Evolutionary conservation across 2,329 filamentous ascomycete genomes (phyloP).

Genomic region (Achaetomium macrosporum): DNA sequence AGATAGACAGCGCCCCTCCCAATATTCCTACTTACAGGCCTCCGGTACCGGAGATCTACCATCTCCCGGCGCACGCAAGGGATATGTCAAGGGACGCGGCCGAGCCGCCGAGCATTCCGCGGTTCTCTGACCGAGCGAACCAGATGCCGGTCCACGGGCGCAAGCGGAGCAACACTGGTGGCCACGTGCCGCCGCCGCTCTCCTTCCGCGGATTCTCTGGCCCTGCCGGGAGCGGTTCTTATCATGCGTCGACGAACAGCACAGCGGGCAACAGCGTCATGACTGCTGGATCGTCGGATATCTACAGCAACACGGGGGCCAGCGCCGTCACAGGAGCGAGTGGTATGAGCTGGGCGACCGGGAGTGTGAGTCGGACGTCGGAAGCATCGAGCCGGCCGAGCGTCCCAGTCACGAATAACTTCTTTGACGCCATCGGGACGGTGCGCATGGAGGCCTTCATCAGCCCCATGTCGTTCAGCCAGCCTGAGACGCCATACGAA

Average conservation of each 20-base stretch:
- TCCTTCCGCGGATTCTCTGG: conserved; percentile 76
- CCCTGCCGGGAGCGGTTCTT: conserved; percentile 38
- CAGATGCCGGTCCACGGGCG: conserved; percentile 58
- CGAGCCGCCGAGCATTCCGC: conserved; percentile 65
- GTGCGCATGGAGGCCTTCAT: conserved; percentile 98
- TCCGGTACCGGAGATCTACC: conserved; percentile 36
- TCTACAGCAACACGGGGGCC: conserved; percentile 26
- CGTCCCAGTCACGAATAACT: conserved; percentile 42
- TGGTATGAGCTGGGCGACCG: conserved; percentile 28
- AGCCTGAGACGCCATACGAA: conserved; percentile 41
- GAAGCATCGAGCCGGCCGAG: conserved; percentile 48
- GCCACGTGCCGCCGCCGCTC: conserved; percentile 61
- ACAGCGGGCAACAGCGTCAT: conserved; percentile 48
- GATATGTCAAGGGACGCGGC: conserved; percentile 55
- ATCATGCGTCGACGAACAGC: conserved; percentile 46
- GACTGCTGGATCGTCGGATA: conserved; percentile 31
- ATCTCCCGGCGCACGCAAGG: conserved; percentile 37
- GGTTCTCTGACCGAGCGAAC: conserved; percentile 56
- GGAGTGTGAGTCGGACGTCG: conserved; percentile 45
- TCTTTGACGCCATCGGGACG: conserved; percentile 85
- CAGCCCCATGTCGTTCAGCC: conserved; percentile 49
- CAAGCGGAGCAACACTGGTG: conserved; percentile 85
- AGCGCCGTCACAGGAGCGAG: conserved; percentile 18
- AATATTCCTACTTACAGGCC: conserved; percentile 43
- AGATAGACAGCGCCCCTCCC: conserved; percentile 42